Evolutionary conservation across 805 yeast species (phyloP), one percentile per base, ranked within the genome.

Genomic region (Candida verbasci): DNA sequence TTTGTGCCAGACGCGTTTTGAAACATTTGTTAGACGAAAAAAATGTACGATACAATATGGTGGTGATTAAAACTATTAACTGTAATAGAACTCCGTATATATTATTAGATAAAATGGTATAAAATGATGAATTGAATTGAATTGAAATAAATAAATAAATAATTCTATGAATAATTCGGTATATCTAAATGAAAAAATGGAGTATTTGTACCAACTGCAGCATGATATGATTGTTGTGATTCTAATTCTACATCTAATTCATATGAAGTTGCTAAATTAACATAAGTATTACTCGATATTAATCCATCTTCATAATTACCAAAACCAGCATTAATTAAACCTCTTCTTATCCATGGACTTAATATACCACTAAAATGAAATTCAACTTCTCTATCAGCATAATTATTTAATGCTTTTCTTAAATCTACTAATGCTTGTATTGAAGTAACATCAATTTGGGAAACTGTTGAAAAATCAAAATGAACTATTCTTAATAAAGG

Each of bases 341-440:
- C 83, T 52, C 91, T 74, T 50, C 86, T 78, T 37, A 85, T 76
- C 97, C 97, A 89, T 8, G 91, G 89, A 38, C 84, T 80, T 30
- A 84, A 62, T 22, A 89, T 77, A 17, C 96, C 95, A 9, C 85
- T 76, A 57, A 89, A 88, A 60, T 89, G 97, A 63, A 82, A 80
- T 60, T 89, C 96, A 40, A 87, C 89, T 47, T 83, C 87, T 40
- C 82, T 68, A 53, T 86, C 89, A 12, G 93, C 82, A 51, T 84
- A 86, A 39, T 66, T 72, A 58, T 80, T 78, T 32, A 87, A 58
- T 11, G 87, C 79, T 48, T 80, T 81, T 45, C 83, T 72, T 49
- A 86, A 66, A 55, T 89, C 97, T 34, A 80, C 77, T 39, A 89
- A 66, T 2, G 82, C 70, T 60, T 86, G 95, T 24, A 87, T 65